phyloP scores from a whole-genome alignment of 2,329 filamentous ascomycete species.

The Ascochyta pisi region DNA sequence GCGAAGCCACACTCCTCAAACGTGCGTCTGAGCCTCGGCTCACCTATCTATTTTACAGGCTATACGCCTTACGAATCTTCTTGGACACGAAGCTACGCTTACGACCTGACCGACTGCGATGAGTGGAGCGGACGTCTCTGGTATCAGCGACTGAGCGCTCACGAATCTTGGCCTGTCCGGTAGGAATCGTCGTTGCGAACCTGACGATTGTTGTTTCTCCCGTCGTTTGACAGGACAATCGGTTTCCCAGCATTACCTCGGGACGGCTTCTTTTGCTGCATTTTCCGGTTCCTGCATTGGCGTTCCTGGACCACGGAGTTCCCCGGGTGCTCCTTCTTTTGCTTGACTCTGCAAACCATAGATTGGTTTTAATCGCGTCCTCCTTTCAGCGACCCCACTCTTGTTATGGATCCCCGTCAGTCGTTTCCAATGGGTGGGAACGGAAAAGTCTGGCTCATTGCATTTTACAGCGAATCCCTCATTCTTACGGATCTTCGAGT shows the following conservation, averaged over 20 bases:
- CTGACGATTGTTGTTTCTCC: constrained; percentile 29
- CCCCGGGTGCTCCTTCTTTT: constrained; percentile 24
- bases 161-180: constrained; percentile 40
- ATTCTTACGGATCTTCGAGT: constrained; percentile 31
- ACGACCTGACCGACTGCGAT: constrained; percentile 42
- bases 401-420: constrained; percentile 31
- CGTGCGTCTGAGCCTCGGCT: constrained; percentile 39
- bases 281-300: constrained; percentile 42
- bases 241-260: constrained; percentile 37
- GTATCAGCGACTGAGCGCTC: constrained; percentile 39
- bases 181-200: constrained; percentile 38
- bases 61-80: constrained; percentile 43
- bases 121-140: constrained; percentile 46
- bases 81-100: constrained; percentile 46
- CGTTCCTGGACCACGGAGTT: constrained; percentile 35
- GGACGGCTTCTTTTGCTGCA: constrained; percentile 42
- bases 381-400: constrained; percentile 39
- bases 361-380: constrained; percentile 43
- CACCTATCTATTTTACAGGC: constrained; percentile 17
- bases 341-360: constrained; percentile 32
- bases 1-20: constrained; percentile 53
- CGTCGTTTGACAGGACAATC: constrained; percentile 20
- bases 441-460: constrained; percentile 42
- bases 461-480: constrained; percentile 41
- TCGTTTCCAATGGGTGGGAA: constrained; percentile 31